Base-by-base conservation (phyloP, 1,284 basidiomycete species). In the Malassezia sympodialis region DNA sequence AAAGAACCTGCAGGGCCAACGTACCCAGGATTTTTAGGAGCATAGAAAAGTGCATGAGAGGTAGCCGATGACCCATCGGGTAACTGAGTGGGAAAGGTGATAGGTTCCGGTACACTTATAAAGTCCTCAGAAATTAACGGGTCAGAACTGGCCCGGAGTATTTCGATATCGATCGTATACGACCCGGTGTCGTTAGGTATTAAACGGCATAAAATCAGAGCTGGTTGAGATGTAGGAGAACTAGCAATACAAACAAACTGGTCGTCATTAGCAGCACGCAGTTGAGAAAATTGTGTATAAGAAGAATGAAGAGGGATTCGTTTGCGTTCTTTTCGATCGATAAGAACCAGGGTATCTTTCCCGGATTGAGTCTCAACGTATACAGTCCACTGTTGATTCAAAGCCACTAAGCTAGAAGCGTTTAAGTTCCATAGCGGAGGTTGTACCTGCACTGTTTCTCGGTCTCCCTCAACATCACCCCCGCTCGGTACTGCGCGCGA, bases 21-120 rank as follows among this genome's bases (percentile, higher is more conserved):
- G 64, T 81, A 85, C 0, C 77, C 72, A 0, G 81, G 81, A 61
- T 85, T 86, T 23, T 76, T 77, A 0, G 85, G 85, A 3, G 80
- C 76, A 58, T 83, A 84, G 60, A 79, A 82, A 14, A 85, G 70
- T 5, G 81, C 80, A 68, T 86, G 66, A 0, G 65, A 67, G 0
- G 50, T 41, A 1, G 68, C 51, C 2, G 37, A 35, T 41, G 27
- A 24, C 32, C 68, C 75, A 49, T 49, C 50, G 1, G 66, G 59
- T 5, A 66, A 55, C 1, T 49, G 59, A 0, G 68, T 70, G 7
- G 69, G 69, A 42, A 69, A 72, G 15, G 65, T 56, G 44, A 72
- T 63, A 19, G 59, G 57, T 12, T 51, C 31, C 1, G 63, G 60
- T 6, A 32, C 32, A 30, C 57, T 60, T 17, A 69, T 51, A 24